These are phyloP conservation scores for Picochlorum sp. DNA, from an alignment of 139 green algal genomes.

Conservation along the genomic window DNA sequence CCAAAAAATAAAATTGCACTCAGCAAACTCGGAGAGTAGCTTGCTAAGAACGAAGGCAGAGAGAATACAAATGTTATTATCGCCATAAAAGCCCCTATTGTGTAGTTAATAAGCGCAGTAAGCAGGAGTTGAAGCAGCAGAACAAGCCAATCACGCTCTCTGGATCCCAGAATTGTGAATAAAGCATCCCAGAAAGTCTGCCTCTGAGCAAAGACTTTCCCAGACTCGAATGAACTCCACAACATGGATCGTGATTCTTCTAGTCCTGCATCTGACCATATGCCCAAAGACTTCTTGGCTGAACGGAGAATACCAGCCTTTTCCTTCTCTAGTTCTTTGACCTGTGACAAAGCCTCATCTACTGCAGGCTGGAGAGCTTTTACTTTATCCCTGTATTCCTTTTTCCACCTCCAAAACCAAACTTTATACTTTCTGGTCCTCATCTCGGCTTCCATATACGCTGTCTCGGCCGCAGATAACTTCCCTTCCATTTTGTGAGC, in stretches of 20 bases:
- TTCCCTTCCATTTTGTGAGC: not conserved
- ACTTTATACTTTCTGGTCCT: conserved; percentile 14
- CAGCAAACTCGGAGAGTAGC: conserved; percentile 13
- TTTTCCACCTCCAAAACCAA: conserved; percentile 41
- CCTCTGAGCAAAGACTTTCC: conserved; percentile 45
- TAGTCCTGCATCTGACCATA: conserved; percentile 40
- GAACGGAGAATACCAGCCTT: conserved; percentile 1
- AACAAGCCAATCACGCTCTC: conserved; percentile 31
- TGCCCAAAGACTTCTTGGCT: conserved; percentile 33
- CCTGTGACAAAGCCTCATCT: conserved; percentile 6
- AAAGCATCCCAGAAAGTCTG: conserved; percentile 41
- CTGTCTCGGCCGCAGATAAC: not conserved
- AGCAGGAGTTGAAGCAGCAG: conserved; percentile 28
- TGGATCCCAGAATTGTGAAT: conserved; percentile 15
- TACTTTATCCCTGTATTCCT: conserved; percentile 8
- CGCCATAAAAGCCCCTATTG: conserved; percentile 27
- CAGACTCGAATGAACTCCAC: conserved; percentile 28
- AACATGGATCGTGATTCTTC: conserved; percentile 28
- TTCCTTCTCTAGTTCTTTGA: conserved; percentile 2
- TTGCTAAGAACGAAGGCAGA: conserved; percentile 29
- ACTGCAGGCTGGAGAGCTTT: not conserved
- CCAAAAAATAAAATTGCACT: conserved; percentile 23
- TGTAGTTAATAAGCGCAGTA: conserved; percentile 36
- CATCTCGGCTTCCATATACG: not conserved
- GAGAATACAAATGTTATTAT: conserved; percentile 31